Percentiles rank a stretch among this genome's conserved stretches.
These are phyloP conservation scores for Aspergillus tamarii DNA, from an alignment of 2,329 filamentous ascomycete genomes.

Conservation along the genomic window DNA sequence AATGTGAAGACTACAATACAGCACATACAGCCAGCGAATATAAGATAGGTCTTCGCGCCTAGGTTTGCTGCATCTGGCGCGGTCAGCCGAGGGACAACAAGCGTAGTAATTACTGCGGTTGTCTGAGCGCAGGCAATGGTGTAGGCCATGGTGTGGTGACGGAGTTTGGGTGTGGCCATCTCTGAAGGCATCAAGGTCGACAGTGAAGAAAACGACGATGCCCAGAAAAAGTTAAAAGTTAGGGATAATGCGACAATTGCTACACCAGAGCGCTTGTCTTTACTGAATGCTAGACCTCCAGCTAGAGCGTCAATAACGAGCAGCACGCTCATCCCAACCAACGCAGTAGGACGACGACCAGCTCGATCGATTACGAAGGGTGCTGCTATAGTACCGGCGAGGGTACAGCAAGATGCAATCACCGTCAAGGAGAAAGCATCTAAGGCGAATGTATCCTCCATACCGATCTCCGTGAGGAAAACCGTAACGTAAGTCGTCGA, in stretches of 20 bases:
- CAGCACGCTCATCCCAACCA: conserved; percentile 38
- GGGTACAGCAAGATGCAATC: conserved; percentile 39
- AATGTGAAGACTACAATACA: conserved; percentile 33
- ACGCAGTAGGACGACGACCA: conserved; percentile 40
- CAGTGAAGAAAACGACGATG: conserved; percentile 41
- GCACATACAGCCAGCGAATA: conserved; percentile 39
- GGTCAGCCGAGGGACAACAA: conserved; percentile 41
- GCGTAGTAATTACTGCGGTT: conserved; percentile 44
- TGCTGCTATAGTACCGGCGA: conserved; percentile 41
- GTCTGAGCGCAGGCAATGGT: conserved; percentile 39
- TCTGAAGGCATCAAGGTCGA: conserved; percentile 39
- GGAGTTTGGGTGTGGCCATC: conserved; percentile 41
- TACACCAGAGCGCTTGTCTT: conserved; percentile 25
- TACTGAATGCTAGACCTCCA: conserved; percentile 37
- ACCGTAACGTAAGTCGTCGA: conserved; percentile 43
- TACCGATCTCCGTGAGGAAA: conserved; percentile 38
- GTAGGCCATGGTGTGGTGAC: conserved; percentile 42
- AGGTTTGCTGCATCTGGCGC: conserved; percentile 37
- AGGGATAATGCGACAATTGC: conserved; percentile 38
- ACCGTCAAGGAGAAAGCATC: conserved; percentile 37
- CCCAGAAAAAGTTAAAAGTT: conserved; percentile 44
- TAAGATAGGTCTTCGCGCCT: conserved; percentile 38
- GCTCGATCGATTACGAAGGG: conserved; percentile 39
- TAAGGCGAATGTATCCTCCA: conserved; percentile 27
- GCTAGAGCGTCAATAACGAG: conserved; percentile 38